Evolutionary conservation across 2,329 filamentous ascomycete genomes (phyloP), one percentile per base, ranked within the genome.

Genomic region (Diaporthe citri): DNA sequence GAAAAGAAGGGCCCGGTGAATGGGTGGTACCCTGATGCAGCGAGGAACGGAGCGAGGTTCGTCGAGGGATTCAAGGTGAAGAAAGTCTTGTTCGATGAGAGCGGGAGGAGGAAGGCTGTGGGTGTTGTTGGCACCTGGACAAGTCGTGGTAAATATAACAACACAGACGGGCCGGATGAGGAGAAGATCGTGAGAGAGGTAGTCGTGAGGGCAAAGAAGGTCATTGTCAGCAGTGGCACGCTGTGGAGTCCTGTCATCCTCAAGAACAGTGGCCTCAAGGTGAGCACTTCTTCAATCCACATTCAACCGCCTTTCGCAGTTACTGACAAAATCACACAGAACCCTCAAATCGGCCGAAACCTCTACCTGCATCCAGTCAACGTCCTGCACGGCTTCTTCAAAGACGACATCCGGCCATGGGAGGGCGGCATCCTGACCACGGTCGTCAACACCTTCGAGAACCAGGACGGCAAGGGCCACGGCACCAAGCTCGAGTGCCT

Each of bases 301-400:
- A 17, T 4, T 1, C 5, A 12, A 1, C 2, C 6, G 8, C 3
- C 15, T 15, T n/a, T n/a, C 15, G 9, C 9, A 62, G 4, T 15
- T 55, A n/a, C 57, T 71, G 15, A 71, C 72, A 20, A 20, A 2
- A 1, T 10, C 3, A n/a, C 10, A 9, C 79, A 91, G 86, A 98
- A 97, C 81, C 88, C 88, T 5, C 92, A 98, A 74, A 93, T 98
- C 77, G 96, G 96, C 36, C 90, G 88, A 10, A 94, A 98, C 79
- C 89, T 98, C 4, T 88, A 97, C 79, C 83, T 98, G 0, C 96
- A 98, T 80, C 96, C 95, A 1, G 92, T 92, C 80, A 89, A 88
- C 79, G 81, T 87, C 12, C 79, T 92, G 81, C 72, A 83, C n/a
- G 92, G 89, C 2, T 86, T 92, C 15, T 94, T 93, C 83, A 87